A percentile compares a stretch with the other conserved stretches of the same genome.
phyloP scores from a whole-genome alignment of 78 protist species.

The Blattamonas nauphoetae region DNA sequence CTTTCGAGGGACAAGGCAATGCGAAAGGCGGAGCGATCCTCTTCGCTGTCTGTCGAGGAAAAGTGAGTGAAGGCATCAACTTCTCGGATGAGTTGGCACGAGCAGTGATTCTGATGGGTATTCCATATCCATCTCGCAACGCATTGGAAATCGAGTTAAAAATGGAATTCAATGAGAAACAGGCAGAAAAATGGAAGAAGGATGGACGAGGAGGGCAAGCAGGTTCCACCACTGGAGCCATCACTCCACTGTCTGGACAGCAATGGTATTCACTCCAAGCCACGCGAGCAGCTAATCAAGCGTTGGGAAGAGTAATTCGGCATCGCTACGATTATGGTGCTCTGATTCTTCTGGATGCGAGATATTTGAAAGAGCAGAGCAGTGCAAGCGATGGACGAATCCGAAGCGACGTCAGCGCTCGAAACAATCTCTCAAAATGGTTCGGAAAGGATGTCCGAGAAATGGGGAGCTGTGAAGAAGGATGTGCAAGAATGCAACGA shows the following conservation, averaged over 20 bases:
- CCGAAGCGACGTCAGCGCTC: too few species aligned
- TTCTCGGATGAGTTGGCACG: background rate
- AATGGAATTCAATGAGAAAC: background rate
- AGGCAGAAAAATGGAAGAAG: background rate
- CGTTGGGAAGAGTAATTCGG: constrained; percentile 7
- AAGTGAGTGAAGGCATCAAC: constrained; percentile 7
- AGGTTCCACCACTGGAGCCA: background rate
- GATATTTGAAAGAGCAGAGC: too few species aligned
- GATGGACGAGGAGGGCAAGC: too few species aligned
- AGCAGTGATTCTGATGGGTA: background rate
- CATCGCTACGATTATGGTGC: constrained; percentile 10
- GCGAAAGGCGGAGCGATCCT: constrained; percentile 5
- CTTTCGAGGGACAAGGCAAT: background rate
- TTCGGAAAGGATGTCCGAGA: too few species aligned
- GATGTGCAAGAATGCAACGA: too few species aligned
- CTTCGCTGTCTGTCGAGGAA: constrained; percentile 11
- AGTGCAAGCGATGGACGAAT: too few species aligned
- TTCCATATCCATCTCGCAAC: constrained; percentile 6
- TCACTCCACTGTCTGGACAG: background rate
- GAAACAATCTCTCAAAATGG: too few species aligned
- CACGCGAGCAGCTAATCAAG: constrained; percentile 6
- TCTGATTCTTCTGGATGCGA: constrained; percentile 3
- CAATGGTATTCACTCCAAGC: constrained; percentile 15
- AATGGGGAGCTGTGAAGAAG: too few species aligned
- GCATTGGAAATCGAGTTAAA: background rate